Evolutionary conservation across 768 basidiomycete species (phyloP).

Genomic region (Plicaturopsis crispa): DNA sequence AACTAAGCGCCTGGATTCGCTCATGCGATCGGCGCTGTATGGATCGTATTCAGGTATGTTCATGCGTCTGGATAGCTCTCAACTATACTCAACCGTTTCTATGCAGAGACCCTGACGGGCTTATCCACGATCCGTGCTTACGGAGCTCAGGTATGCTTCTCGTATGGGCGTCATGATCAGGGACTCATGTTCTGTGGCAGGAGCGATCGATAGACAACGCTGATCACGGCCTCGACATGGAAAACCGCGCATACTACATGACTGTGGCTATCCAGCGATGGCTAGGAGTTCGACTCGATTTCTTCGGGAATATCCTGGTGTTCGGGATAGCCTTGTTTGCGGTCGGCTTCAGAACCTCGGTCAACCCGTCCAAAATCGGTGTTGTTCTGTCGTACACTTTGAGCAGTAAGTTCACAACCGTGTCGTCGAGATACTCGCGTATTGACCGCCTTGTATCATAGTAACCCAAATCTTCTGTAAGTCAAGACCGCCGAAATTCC

Average conservation of each 20-base stretch:
- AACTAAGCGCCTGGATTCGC: conserved; percentile 56
- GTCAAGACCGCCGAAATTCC: conserved; percentile 10
- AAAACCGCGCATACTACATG: conserved; percentile 61
- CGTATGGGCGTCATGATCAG: background rate
- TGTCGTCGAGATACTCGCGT: background rate
- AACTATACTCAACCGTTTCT: background rate
- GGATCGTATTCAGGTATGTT: conserved; percentile 45
- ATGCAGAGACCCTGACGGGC: conserved; percentile 53
- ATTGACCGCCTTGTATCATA: conserved; percentile 11
- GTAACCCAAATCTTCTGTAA: conserved; percentile 49
- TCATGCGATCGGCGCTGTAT: conserved; percentile 52
- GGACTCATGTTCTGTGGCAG: conserved; percentile 15
- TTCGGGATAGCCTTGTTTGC: conserved; percentile 68
- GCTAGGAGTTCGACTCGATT: conserved; percentile 56
- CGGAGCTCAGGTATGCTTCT: conserved; percentile 35
- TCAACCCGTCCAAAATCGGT: conserved; percentile 55
- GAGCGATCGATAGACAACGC: conserved; percentile 41
- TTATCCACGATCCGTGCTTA: conserved; percentile 59
- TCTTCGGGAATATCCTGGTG: conserved; percentile 60
- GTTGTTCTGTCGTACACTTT: conserved; percentile 20
- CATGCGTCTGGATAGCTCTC: background rate
- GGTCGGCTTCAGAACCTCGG: conserved; percentile 45
- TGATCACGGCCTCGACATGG: conserved; percentile 46
- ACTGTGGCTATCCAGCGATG: conserved; percentile 60
- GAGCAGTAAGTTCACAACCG: conserved; percentile 31